phyloP scores from a whole-genome alignment of 2,329 filamentous ascomycete genomes.

The Aspergillus chevalieri region DNA sequence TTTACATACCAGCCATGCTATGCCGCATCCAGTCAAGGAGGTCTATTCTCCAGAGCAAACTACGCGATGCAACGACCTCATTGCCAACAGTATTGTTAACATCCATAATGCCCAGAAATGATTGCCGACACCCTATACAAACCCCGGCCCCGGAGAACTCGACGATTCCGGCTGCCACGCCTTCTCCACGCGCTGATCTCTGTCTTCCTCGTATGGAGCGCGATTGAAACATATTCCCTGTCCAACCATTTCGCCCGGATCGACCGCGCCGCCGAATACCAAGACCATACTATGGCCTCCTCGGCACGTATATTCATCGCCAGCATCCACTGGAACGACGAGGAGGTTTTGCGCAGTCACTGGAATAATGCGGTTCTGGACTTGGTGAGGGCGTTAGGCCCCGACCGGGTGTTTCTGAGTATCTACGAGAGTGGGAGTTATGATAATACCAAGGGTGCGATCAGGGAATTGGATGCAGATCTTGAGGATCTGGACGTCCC shows the following conservation, averaged over 20 bases:
- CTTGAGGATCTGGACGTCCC: constrained; percentile 50
- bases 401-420: constrained; percentile 61
- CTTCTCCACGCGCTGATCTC: neutral
- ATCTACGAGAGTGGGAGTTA: constrained; percentile 64
- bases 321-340: constrained; percentile 64
- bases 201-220: neutral
- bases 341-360: constrained; percentile 51
- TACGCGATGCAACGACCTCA: no score
- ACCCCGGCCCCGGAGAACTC: neutral
- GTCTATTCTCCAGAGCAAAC: no score
- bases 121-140: neutral
- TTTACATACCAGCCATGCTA: neutral
- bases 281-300: constrained; percentile 4
- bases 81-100: no score
- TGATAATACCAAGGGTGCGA: constrained; percentile 60
- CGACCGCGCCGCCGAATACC: neutral
- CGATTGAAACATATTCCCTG: neutral
- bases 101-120: neutral
- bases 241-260: neutral
- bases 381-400: constrained; percentile 52
- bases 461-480: constrained; percentile 51
- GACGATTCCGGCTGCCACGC: neutral
- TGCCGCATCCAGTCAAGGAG: neutral
- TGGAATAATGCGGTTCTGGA: constrained; percentile 59
- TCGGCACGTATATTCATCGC: constrained; percentile 56